Evolutionary conservation across 176 grass and related monocot species (phyloP).

Genomic region (Eleusine coracana): DNA sequence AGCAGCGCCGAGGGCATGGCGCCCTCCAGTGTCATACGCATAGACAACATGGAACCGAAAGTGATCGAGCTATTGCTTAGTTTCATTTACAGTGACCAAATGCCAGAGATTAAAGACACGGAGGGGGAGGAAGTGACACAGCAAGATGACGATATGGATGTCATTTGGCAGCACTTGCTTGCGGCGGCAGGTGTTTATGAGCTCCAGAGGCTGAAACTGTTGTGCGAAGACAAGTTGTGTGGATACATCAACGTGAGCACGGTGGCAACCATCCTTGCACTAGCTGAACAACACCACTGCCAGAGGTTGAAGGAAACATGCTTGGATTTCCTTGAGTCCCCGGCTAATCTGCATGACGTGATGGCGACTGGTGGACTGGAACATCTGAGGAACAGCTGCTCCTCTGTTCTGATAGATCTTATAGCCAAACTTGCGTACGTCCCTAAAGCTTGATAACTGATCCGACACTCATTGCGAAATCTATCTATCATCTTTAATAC

Average conservation of each 20-base stretch:
- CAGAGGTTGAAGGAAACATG: not conserved
- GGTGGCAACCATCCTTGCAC: not conserved
- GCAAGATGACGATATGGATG: not conserved
- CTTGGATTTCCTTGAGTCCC: not conserved
- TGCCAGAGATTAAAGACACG: not conserved
- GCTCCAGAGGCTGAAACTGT: not conserved
- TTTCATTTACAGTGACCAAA: not conserved
- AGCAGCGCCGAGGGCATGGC: not conserved
- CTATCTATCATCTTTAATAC: not conserved
- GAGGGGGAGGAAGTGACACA: not conserved
- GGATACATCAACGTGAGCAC: not conserved
- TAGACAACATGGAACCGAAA: not conserved
- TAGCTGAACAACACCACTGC: not conserved
- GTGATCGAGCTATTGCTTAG: not conserved
- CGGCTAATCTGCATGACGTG: not conserved
- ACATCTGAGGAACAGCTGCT: not conserved
- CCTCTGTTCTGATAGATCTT: not conserved
- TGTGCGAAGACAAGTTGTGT: not conserved
- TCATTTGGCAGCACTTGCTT: not conserved
- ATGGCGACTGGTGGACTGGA: not conserved
- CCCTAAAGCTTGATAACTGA: not conserved
- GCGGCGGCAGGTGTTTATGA: not conserved
- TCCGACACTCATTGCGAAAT: not conserved
- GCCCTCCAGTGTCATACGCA: not conserved
- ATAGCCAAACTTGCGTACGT: not conserved